Evolutionary conservation across 495 filamentous ascomycete species (phyloP).

Genomic region (Peziza echinospora): DNA sequence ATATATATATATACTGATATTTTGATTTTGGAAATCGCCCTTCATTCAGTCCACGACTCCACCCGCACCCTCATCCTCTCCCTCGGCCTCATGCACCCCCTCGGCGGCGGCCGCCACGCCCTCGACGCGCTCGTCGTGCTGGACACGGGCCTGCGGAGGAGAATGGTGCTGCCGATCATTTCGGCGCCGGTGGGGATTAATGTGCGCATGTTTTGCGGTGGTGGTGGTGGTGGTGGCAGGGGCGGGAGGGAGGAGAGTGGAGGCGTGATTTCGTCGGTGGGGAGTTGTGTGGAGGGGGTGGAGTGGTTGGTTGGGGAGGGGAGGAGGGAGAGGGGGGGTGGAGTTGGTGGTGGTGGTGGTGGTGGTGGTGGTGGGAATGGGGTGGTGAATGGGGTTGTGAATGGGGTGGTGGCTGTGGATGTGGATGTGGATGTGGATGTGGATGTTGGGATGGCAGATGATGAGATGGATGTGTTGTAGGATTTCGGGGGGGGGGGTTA

Average conservation of each 20-base stretch:
- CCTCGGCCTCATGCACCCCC: conserved; percentile 24
- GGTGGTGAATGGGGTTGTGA: conserved; percentile 6
- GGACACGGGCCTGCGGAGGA: conserved; percentile 17
- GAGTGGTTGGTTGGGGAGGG: conserved; percentile 15
- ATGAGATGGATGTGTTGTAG: neutral
- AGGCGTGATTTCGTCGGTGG: conserved; percentile 14
- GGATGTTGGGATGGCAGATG: neutral
- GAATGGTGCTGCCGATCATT: conserved; percentile 24
- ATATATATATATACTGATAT: too few relatives aligned
- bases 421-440: neutral
- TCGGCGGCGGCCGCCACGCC: conserved; percentile 23
- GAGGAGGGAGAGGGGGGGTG: conserved; percentile 8
- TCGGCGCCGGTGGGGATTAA: conserved; percentile 8
- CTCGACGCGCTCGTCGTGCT: conserved; percentile 25
- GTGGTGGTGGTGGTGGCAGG: conserved; percentile 5
- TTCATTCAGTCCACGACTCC: conserved; percentile 10
- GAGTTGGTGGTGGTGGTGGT: neutral
- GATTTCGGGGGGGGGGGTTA: neutral
- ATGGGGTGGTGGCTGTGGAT: neutral
- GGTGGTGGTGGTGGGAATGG: conserved; percentile 18
- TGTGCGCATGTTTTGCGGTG: conserved; percentile 13
- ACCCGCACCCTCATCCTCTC: conserved; percentile 11
- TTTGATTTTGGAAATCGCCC: too few relatives aligned
- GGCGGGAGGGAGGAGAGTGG: conserved; percentile 1
- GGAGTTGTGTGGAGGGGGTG: conserved; percentile 17